phyloP scores from a whole-genome alignment of 768 basidiomycete species.

The Termitomyces sp. region DNA sequence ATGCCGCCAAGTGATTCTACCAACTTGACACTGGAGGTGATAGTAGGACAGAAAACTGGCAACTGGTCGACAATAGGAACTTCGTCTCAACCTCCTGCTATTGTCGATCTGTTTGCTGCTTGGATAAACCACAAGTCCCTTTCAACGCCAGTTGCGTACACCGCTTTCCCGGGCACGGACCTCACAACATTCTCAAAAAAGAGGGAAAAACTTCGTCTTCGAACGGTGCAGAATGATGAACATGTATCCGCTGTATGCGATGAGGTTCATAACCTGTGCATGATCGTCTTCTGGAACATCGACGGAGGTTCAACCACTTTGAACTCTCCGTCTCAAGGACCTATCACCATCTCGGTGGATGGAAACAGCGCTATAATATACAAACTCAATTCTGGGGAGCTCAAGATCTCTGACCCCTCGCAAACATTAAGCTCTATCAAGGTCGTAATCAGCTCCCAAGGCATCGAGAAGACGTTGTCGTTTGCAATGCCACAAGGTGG shows the following conservation, averaged over 20 bases:
- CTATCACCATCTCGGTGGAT: slow-evolving; percentile 30
- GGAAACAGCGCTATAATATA: slow-evolving; percentile 43
- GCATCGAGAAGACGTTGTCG: slow-evolving; percentile 22
- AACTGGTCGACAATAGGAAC: slow-evolving; percentile 62
- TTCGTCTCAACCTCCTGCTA: slow-evolving; percentile 51
- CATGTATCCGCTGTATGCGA: slow-evolving; percentile 49
- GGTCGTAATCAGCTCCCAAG: slow-evolving; percentile 28
- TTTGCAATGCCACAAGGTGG: slow-evolving; percentile 45
- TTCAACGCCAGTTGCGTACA: slow-evolving; percentile 42
- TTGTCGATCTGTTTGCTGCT: slow-evolving; percentile 60
- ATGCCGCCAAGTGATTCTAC: slow-evolving; percentile 33
- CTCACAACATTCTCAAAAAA: slow-evolving; percentile 34
- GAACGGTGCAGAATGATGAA: slow-evolving; percentile 41
- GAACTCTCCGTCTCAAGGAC: slow-evolving; percentile 14
- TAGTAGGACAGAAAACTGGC: slow-evolving; percentile 43
- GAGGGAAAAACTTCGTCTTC: slow-evolving; percentile 23
- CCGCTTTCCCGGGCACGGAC: slow-evolving; percentile 47
- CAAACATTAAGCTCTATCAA: slow-evolving; percentile 38
- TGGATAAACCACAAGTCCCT: slow-evolving; percentile 43
- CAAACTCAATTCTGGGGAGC: slow-evolving; percentile 29
- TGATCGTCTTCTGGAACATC: slow-evolving; percentile 55
- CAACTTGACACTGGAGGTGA: slow-evolving; percentile 30
- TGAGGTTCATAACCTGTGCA: slow-evolving; percentile 29
- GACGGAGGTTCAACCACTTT: slow-evolving; percentile 40
- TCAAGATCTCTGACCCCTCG: slow-evolving; percentile 65